Evolutionary conservation across 192 early-diverging fungal species (phyloP), one percentile per base, ranked within the genome.

Genomic region (Linnemannia elongata): DNA sequence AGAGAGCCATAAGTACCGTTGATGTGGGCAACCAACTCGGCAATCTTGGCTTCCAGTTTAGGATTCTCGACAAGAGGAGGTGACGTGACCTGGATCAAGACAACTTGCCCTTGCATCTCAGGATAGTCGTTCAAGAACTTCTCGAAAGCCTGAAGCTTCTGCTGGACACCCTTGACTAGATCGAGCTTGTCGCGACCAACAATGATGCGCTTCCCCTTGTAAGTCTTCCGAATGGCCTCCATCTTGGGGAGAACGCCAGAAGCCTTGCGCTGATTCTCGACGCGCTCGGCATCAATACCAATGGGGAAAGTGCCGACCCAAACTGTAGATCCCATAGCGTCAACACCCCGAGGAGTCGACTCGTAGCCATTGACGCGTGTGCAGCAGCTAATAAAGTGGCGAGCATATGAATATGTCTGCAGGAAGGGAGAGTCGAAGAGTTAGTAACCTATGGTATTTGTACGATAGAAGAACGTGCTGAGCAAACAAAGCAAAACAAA

Each of bases 131-230:
- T 92, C 63, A 99, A 89, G 87, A 99, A 98, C 82, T 94, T 96
- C 81, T 99, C 97, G 91, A 97, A 99, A 0, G 97, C 95, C 57
- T 95, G 92, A n/a, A 99, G 92, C 77, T 99, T 99, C 89, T 99
- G 98, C 72, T 94, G 89, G 41, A 99, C 96, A 52, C 97, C 97
- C 71, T 98, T 98, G 72, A 97, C 95, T 73, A 96, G 93, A 88
- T 99, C 98, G 74, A 99, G 88, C 82, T 96, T 97, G 89, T 99
- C 99, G 27, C 97, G 93, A n/a, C 98, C 97, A 73, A 99, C 95
- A 89, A 99, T 97, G 77, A 99, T 97, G 72, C 93, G 93, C 88
- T 99, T 99, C 44, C 91, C 96, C 60, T 92, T 89, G 88, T 98
- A 99, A 74, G 97, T 91, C 88, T 97, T 95, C 33, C 90, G 90